phyloP scores from a whole-genome alignment of 495 filamentous ascomycete genomes.

The Penicillium odoratum region DNA sequence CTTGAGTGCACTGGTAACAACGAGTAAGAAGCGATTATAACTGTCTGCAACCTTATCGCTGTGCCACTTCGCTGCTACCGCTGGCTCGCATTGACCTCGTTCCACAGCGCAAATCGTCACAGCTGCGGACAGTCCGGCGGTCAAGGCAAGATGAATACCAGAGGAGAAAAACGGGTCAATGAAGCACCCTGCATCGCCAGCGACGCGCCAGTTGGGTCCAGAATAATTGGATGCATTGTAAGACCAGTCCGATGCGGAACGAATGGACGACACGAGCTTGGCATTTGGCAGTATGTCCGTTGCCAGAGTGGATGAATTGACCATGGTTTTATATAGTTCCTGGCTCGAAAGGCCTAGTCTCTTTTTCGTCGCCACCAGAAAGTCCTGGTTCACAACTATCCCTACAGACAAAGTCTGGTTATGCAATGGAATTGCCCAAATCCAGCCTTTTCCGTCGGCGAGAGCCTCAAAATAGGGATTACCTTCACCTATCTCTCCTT shows the following conservation, averaged over 20 bases:
- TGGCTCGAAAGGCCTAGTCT: too few relatives aligned
- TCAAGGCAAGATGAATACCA: slow-evolving; percentile 49
- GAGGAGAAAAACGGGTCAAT: slow-evolving; percentile 48
- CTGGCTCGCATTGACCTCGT: slow-evolving; percentile 40
- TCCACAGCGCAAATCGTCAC: slow-evolving; percentile 32
- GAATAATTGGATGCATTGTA: slow-evolving; percentile 43
- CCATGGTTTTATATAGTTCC: too few relatives aligned
- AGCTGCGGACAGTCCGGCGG: slow-evolving; percentile 47
- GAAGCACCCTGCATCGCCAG: slow-evolving; percentile 44
- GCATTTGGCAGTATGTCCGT: slow-evolving; percentile 2
- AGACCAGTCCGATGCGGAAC: slow-evolving; percentile 43
- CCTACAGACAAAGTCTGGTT: too few relatives aligned
- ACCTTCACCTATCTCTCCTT: slow-evolving; percentile 14
- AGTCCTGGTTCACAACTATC: too few relatives aligned
- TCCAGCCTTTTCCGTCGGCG: too few relatives aligned
- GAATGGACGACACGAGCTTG: slow-evolving; percentile 33
- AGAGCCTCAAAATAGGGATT: slow-evolving; percentile 39
- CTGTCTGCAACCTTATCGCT: slow-evolving; percentile 48
- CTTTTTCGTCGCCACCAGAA: too few relatives aligned
- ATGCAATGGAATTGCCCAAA: too few relatives aligned
- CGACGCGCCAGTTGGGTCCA: slow-evolving; percentile 29
- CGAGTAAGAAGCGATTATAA: slow-evolving; percentile 52
- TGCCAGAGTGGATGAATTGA: too few relatives aligned
- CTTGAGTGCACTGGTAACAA: slow-evolving; percentile 44
- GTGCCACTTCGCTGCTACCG: not conserved